Evolutionary conservation across 2,329 filamentous ascomycete genomes (phyloP).

Genomic region (Xylariaceae sp.): DNA sequence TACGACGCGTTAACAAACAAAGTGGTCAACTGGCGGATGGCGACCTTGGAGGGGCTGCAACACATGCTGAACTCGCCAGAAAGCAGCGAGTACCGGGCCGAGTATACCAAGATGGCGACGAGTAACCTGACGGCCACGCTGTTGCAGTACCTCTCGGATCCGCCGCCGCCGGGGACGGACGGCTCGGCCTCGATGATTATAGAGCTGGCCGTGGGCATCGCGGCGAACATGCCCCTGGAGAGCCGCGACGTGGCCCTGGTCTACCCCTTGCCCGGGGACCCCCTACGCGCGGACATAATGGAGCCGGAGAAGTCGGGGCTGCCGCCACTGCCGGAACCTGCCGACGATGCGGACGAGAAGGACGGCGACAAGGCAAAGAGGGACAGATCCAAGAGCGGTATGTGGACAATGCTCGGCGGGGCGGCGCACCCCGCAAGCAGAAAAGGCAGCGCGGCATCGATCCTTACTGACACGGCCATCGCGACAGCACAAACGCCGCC

Average conservation of each 20-base stretch:
- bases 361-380: slow-evolving; percentile 30
- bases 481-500: slow-evolving; percentile 25
- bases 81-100: slow-evolving; percentile 56
- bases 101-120: slow-evolving; percentile 64
- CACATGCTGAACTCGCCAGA: slow-evolving; percentile 59
- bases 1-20: slow-evolving; percentile 81
- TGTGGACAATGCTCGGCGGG: slow-evolving; percentile 28
- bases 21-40: slow-evolving; percentile 86
- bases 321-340: slow-evolving; percentile 44
- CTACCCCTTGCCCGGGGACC: slow-evolving; percentile 72
- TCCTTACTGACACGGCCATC: slow-evolving; percentile 34
- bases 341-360: slow-evolving; percentile 34
- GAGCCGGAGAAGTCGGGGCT: slow-evolving; percentile 71
- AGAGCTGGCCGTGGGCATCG: slow-evolving; percentile 79
- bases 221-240: slow-evolving; percentile 80
- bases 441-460: slow-evolving; percentile 28
- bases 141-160: slow-evolving; percentile 66
- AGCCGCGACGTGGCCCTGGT: slow-evolving; percentile 83
- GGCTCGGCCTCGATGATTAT: slow-evolving; percentile 88
- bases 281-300: slow-evolving; percentile 68
- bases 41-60: slow-evolving; percentile 84
- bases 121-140: slow-evolving; percentile 61
- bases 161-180: slow-evolving; percentile 73
- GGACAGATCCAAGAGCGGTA: slow-evolving; percentile 43
- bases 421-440: slow-evolving; percentile 21